Evolutionary conservation across 768 basidiomycete species (phyloP).

Genomic region (Amanita molliuscula): DNA sequence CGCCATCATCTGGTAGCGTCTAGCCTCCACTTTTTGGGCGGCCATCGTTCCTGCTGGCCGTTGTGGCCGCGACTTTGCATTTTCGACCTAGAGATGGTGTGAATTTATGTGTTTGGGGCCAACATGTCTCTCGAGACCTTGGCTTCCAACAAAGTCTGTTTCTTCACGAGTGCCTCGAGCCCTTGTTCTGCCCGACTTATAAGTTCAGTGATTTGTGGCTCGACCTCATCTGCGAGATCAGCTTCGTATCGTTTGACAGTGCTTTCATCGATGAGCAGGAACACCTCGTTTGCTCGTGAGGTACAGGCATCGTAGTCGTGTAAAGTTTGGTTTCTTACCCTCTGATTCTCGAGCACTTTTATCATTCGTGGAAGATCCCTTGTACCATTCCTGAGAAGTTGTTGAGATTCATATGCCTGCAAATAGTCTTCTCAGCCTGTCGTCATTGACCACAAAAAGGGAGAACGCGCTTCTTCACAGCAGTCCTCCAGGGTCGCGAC

Average conservation of each 20-base stretch:
- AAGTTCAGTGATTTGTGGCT: slow-evolving; percentile 71
- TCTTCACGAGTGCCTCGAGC: slow-evolving; percentile 48
- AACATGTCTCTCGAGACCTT: slow-evolving; percentile 35
- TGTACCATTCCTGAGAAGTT: slow-evolving; percentile 59
- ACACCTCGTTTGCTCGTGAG: slow-evolving; percentile 37
- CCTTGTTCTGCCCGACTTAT: slow-evolving; percentile 64
- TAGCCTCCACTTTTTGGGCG: slow-evolving; percentile 55
- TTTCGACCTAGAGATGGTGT: slow-evolving; percentile 38
- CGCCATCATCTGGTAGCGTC: slow-evolving; percentile 51
- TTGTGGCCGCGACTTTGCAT: slow-evolving; percentile 34
- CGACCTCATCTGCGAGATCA: slow-evolving; percentile 69
- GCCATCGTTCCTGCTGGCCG: slow-evolving; percentile 38
- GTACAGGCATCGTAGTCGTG: neutral
- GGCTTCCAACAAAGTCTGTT: slow-evolving; percentile 46
- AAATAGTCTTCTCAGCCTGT: neutral
- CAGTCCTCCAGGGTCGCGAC: slow-evolving; percentile 74
- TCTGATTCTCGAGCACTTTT: slow-evolving; percentile 55
- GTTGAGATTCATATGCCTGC: slow-evolving; percentile 61
- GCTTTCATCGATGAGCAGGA: slow-evolving; percentile 61
- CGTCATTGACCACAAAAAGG: slow-evolving; percentile 1
- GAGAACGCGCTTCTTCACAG: slow-evolving; percentile 54
- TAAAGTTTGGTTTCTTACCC: slow-evolving; percentile 28
- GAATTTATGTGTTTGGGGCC: neutral
- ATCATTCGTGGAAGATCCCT: slow-evolving; percentile 63
- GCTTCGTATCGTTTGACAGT: slow-evolving; percentile 68